These are phyloP conservation scores for Cladosporium oxysporum DNA, from an alignment of 2,329 filamentous ascomycete genomes.

Conservation along the genomic window DNA sequence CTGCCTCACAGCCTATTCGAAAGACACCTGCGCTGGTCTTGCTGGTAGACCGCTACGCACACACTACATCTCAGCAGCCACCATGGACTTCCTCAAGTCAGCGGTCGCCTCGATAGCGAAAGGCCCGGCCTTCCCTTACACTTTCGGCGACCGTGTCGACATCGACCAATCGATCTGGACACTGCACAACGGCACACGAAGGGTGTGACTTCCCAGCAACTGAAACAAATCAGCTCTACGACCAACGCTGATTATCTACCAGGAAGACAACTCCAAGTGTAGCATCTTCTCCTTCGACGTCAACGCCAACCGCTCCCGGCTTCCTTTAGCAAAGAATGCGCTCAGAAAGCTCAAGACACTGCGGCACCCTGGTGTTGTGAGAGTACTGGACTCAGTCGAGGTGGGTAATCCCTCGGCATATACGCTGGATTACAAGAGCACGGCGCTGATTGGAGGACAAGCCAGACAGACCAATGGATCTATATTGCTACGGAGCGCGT, in stretches of 20 bases:
- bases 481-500: constrained; percentile 95
- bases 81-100: constrained; percentile 97
- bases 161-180: constrained; percentile 93
- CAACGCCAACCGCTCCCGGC: constrained; percentile 71
- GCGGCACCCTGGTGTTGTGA: constrained; percentile 91
- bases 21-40: not conserved
- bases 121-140: constrained; percentile 88
- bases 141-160: constrained; percentile 89
- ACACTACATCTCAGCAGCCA: not conserved
- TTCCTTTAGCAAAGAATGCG: constrained; percentile 89
- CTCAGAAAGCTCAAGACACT: constrained; percentile 90
- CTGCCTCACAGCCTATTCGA: not conserved
- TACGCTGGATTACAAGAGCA: not conserved
- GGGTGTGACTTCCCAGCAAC: constrained; percentile 56
- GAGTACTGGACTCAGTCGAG: constrained; percentile 91
- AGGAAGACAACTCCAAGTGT: constrained; percentile 94
- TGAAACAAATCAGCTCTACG: not conserved
- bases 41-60: not conserved
- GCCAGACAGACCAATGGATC: constrained; percentile 86
- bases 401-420: constrained; percentile 49
- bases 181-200: constrained; percentile 90
- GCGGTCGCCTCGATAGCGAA: constrained; percentile 96
- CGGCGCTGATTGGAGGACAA: constrained; percentile 39
- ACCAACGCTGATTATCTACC: constrained; percentile 22
- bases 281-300: constrained; percentile 98